Conservation (phyloP, 2,329 filamentous ascomycete genomes). For the Botrytis galanthina region DNA sequence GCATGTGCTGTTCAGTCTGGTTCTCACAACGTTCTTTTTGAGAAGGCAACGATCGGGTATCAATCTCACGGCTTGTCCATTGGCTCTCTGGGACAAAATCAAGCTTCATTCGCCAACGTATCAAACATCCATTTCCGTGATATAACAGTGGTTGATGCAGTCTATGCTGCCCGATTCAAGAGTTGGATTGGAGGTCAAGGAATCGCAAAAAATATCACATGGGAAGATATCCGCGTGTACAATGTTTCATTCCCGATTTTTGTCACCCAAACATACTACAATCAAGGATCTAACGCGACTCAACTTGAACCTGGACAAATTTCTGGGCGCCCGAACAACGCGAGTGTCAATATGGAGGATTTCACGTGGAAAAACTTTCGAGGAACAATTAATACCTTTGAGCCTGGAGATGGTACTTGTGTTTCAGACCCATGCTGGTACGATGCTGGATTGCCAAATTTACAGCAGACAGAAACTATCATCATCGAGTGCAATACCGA, state of each 20-base stretch:
- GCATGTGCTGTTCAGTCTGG: conserved; percentile 44
- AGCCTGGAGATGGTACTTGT: conserved; percentile 46
- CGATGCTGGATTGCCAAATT: conserved; percentile 40
- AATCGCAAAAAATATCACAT: conserved; percentile 44
- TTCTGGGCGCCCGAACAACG: conserved; percentile 40
- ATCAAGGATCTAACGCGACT: conserved; percentile 41
- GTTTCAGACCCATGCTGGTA: conserved; percentile 47
- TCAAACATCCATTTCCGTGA: conserved; percentile 45
- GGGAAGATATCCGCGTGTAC: conserved; percentile 44
- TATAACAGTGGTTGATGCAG: conserved; percentile 43
- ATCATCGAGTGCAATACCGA: conserved; percentile 45
- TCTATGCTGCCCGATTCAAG: conserved; percentile 47
- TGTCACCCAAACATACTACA: conserved; percentile 46
- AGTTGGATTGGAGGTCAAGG: conserved; percentile 45
- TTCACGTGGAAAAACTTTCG: conserved; percentile 45
- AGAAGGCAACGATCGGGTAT: conserved; percentile 44
- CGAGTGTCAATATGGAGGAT: conserved; percentile 44
- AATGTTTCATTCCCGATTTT: conserved; percentile 49
- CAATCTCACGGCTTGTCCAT: conserved; percentile 47
- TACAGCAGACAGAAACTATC: conserved; percentile 44
- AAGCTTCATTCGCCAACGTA: conserved; percentile 41
- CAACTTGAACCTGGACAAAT: conserved; percentile 33
- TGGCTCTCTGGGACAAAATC: conserved; percentile 43
- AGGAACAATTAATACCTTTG: conserved; percentile 44
- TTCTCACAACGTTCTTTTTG: conserved; percentile 42